A percentile compares a stretch with the other conserved stretches of the same genome.
phyloP scores from a whole-genome alignment of 2,329 filamentous ascomycete genomes.

The Zalaria sp. region DNA sequence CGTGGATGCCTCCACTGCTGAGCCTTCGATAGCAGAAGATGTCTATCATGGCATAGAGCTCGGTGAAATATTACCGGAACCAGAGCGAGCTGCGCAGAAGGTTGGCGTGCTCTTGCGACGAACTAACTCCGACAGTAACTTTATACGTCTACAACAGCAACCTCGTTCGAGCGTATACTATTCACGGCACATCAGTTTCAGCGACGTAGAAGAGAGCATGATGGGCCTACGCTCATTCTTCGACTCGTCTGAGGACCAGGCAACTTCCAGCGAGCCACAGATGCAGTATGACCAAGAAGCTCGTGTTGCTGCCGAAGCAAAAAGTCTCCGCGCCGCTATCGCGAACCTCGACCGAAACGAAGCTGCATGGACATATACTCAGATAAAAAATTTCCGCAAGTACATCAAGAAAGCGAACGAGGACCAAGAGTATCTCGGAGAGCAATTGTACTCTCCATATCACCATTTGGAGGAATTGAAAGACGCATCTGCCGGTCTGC shows the following conservation, averaged over 20 bases:
- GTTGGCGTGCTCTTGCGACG: slow-evolving; percentile 42
- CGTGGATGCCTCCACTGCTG: not conserved
- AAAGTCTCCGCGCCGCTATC: slow-evolving; percentile 37
- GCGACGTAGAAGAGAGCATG: slow-evolving; percentile 60
- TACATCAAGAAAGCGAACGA: slow-evolving; percentile 49
- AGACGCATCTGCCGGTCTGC: slow-evolving; percentile 51
- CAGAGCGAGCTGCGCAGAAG: slow-evolving; percentile 32
- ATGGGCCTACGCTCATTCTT: slow-evolving; percentile 24
- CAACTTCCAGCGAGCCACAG: not conserved
- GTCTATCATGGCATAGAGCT: slow-evolving; percentile 46
- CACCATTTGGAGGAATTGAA: slow-evolving; percentile 56
- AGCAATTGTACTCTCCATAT: slow-evolving; percentile 54
- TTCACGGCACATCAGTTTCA: slow-evolving; percentile 62
- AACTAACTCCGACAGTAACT: slow-evolving; percentile 36
- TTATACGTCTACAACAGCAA: slow-evolving; percentile 8
- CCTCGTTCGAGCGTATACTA: slow-evolving; percentile 40
- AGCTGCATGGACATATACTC: slow-evolving; percentile 46
- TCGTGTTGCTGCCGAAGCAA: slow-evolving; percentile 2
- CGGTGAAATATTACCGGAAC: slow-evolving; percentile 37
- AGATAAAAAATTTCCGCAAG: slow-evolving; percentile 40
- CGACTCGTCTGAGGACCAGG: not conserved
- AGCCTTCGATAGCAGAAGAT: slow-evolving; percentile 34
- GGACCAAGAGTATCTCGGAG: slow-evolving; percentile 52
- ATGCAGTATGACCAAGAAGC: slow-evolving; percentile 2
- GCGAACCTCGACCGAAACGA: slow-evolving; percentile 37